phyloP scores from a whole-genome alignment of 2,329 filamentous ascomycete genomes.

The Aspergillus alliaceus region DNA sequence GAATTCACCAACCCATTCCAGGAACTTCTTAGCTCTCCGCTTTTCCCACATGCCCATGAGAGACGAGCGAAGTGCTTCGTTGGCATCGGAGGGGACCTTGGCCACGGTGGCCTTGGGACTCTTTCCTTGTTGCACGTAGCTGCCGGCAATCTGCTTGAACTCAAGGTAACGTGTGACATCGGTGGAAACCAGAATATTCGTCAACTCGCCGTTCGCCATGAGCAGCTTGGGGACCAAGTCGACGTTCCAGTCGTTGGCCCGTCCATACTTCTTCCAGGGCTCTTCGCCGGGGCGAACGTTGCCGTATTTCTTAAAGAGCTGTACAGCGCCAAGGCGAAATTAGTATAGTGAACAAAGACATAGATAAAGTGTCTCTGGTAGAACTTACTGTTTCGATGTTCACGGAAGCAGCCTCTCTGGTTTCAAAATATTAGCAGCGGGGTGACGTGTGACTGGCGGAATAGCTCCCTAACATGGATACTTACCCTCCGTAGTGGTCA shows the following conservation, averaged over 20 bases:
- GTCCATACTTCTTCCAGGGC: conserved; percentile 97
- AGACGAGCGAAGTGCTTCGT: conserved; percentile 85
- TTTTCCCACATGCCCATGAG: conserved; percentile 99
- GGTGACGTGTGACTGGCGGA: conserved; percentile 12
- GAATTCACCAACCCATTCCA: conserved; percentile 91
- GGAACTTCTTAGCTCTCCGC: conserved; percentile 91
- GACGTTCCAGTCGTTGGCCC: conserved; percentile 98
- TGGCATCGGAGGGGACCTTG: conserved; percentile 93
- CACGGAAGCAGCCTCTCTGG: conserved; percentile 90
- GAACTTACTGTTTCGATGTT: conserved; percentile 84
- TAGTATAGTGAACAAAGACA: conserved; percentile 18
- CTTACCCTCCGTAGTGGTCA: conserved; percentile 96
- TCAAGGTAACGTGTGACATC: conserved; percentile 86
- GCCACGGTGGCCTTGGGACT: conserved; percentile 85
- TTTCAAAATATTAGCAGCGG: conserved; percentile 29
- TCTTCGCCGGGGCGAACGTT: conserved; percentile 77
- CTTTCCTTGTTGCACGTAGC: conserved; percentile 88
- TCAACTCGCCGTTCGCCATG: conserved; percentile 97
- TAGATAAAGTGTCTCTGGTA: background rate
- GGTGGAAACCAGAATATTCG: conserved; percentile 96
- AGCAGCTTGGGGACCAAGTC: conserved; percentile 97
- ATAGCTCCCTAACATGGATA: conserved; percentile 26
- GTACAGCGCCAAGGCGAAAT: conserved; percentile 26
- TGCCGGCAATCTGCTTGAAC: conserved; percentile 93
- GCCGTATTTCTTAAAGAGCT: conserved; percentile 97